A percentile compares a stretch with the other conserved stretches of the same genome.
These are phyloP conservation scores for Aeminium ludgeri DNA, from an alignment of 495 filamentous ascomycete genomes.

Conservation along the genomic window DNA sequence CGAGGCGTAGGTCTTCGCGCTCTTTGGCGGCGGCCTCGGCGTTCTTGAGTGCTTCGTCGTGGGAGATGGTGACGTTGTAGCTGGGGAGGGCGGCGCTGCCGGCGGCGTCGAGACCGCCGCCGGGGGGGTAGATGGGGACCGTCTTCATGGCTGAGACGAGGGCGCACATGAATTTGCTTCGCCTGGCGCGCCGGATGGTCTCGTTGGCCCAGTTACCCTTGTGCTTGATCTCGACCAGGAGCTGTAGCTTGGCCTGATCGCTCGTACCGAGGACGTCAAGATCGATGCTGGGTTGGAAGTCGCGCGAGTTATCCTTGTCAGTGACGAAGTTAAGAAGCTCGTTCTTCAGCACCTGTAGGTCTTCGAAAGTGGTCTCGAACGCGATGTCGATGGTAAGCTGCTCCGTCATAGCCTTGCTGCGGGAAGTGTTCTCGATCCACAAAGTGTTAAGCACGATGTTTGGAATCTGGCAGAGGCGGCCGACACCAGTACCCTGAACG, in stretches of 20 bases:
- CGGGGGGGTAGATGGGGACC: constrained; percentile 73
- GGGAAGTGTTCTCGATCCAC: constrained; percentile 85
- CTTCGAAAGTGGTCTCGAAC: constrained; percentile 74
- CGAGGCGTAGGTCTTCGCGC: constrained; percentile 43
- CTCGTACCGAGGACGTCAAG: constrained; percentile 64
- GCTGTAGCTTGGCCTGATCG: constrained; percentile 73
- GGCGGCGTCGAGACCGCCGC: constrained; percentile 47
- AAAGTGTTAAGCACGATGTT: constrained; percentile 80
- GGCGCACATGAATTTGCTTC: constrained; percentile 94
- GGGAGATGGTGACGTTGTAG: constrained; percentile 56
- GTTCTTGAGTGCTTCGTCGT: constrained; percentile 42
- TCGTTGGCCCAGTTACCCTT: constrained; percentile 96
- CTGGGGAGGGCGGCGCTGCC: constrained; percentile 53
- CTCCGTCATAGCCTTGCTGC: constrained; percentile 84
- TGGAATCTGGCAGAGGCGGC: constrained; percentile 75
- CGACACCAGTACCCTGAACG: constrained; percentile 38
- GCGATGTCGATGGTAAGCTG: constrained; percentile 58
- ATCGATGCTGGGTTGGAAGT: constrained; percentile 74
- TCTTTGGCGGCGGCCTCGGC: constrained; percentile 41
- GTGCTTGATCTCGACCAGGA: constrained; percentile 71
- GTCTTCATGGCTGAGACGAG: constrained; percentile 70
- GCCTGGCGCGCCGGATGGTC: constrained; percentile 58
- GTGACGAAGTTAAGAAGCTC: constrained; percentile 74
- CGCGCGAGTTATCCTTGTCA: constrained; percentile 72
- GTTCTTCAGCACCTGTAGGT: constrained; percentile 61